phyloP scores from a whole-genome alignment of 2,329 filamentous ascomycete species.

The Trichoderma simmonsii region DNA sequence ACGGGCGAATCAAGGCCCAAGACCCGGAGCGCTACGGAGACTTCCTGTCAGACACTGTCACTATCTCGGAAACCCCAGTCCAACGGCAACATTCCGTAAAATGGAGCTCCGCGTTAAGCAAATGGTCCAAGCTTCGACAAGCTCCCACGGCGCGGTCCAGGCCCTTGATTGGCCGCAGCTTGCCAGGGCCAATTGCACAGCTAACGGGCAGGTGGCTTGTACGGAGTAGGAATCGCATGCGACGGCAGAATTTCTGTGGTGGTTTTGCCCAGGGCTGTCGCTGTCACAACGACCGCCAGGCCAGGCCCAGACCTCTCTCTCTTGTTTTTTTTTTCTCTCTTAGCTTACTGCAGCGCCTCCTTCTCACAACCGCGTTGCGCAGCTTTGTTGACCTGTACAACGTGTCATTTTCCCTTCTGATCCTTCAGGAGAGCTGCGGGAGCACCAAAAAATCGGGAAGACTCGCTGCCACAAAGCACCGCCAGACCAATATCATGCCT shows the following conservation, averaged over 20 bases:
- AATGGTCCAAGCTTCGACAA: slow-evolving; percentile 32
- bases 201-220: neutral
- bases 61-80: slow-evolving; percentile 2
- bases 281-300: slow-evolving; percentile 15
- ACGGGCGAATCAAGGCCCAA: neutral
- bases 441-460: neutral
- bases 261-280: neutral
- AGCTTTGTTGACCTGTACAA: neutral
- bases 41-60: slow-evolving; percentile 2
- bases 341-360: slow-evolving; percentile 9
- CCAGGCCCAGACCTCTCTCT: slow-evolving; percentile 11
- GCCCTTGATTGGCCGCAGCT: slow-evolving; percentile 29
- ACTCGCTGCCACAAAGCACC: neutral
- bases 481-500: slow-evolving; percentile 44
- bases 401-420: slow-evolving; percentile 10
- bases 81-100: slow-evolving; percentile 12
- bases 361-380: slow-evolving; percentile 11
- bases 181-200: slow-evolving; percentile 16
- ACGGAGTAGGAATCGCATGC: slow-evolving; percentile 15
- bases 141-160: slow-evolving; percentile 24
- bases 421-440: neutral
- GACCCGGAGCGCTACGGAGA: slow-evolving; percentile 5
- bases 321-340: slow-evolving; percentile 14
- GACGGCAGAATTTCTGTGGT: slow-evolving; percentile 17
- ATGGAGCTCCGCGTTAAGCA: slow-evolving; percentile 14